Base-by-base conservation (phyloP, 331 rosid species). In the Quercus tomentella region DNA sequence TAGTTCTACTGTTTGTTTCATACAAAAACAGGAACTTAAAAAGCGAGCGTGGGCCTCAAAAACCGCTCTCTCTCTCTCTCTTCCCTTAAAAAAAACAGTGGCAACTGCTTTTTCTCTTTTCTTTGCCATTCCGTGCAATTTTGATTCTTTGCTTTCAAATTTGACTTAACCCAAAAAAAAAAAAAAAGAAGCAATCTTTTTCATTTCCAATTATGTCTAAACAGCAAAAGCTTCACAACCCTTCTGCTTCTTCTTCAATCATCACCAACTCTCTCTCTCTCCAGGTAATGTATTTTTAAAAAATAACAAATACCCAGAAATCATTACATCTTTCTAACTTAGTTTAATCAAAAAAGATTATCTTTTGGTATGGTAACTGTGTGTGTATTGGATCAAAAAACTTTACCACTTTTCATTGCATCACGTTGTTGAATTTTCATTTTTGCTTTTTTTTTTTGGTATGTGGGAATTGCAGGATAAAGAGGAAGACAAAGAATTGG, bases 381-480 rank as follows among this genome's bases (percentile, higher is more conserved):
- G 25, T 54, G n/a, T 62, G 17, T 61, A 22, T 25, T 9, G 72
- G 52, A 37, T 22, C 54, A 57, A 66, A 54, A 69, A 18, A 43
- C 33, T 81, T 82, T 41, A 41, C 76, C 77, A 76, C 68, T 49
- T 71, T 60, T 78, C 58, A 12, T 74, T 75, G 56, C 66, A 30
- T 74, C 60, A 43, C 54, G 45, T 73, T n/a, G 30, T 58, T 37
- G 70, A 61, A 28, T 35, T 35, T 57, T 25, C 1, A 37, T 69
- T 37, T 70, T 52, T 51, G 20, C 8, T 16, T 12, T 35, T 7
- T 6, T 5, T 43, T n/a, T 37, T 43, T 73, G 63, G 71, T 78
- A 80, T 85, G 89, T 52, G 58, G 84, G n/a, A 69, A 61, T 85
- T 84, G 54, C 93, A 92, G 96, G 85, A 79, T 56, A 92, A 82